Evolutionary conservation across 352 stramenopile species (phyloP).

Genomic region (Globisporangium abappressorium): DNA sequence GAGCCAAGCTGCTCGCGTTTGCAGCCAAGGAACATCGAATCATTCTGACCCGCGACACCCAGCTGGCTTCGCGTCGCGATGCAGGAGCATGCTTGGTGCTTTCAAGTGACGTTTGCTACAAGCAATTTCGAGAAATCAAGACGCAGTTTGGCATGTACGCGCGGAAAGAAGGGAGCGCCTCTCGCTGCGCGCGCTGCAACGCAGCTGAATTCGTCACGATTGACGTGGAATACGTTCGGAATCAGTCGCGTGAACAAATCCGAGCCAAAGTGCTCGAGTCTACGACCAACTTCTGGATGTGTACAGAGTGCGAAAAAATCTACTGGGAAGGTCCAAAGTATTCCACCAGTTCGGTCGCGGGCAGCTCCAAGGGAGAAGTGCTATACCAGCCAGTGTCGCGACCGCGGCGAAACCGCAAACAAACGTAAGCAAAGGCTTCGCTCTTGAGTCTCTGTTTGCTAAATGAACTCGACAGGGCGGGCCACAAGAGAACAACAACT

Average conservation of each 20-base stretch:
- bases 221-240: conserved; percentile 24
- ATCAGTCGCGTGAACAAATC: conserved; percentile 24
- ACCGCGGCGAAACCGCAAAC: conserved; percentile 3
- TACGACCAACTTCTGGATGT: conserved; percentile 52
- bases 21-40: conserved; percentile 42
- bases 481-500: background rate
- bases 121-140: conserved; percentile 60
- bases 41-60: conserved; percentile 45
- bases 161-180: conserved; percentile 30
- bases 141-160: conserved; percentile 46
- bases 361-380: conserved; percentile 2
- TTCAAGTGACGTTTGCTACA: conserved; percentile 44
- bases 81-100: conserved; percentile 54
- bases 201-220: conserved; percentile 36
- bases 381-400: conserved; percentile 10
- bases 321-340: conserved; percentile 84
- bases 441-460: background rate
- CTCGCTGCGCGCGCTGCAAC: conserved; percentile 51
- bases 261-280: conserved; percentile 27
- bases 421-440: background rate
- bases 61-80: conserved; percentile 37
- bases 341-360: conserved; percentile 12
- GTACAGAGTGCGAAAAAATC: conserved; percentile 56
- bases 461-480: background rate
- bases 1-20: conserved; percentile 30